Base-by-base conservation (phyloP, 2,329 filamentous ascomycete genomes). In the Aspergillus phoenicis region DNA sequence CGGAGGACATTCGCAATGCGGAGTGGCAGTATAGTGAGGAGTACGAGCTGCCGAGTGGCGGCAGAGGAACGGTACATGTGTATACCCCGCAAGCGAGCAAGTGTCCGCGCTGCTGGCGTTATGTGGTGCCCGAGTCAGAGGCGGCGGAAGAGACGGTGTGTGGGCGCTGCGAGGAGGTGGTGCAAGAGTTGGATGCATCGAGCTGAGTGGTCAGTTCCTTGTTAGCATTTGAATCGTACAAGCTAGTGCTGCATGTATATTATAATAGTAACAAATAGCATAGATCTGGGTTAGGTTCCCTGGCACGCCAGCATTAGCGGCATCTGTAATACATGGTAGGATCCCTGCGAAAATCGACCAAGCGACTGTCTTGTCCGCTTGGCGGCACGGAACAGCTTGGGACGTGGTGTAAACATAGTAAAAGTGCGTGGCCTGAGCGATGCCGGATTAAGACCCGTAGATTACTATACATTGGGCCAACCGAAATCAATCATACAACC, bases 81-180 rank as follows among this genome's bases (percentile, higher is more conserved):
- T 80, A 81, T 64, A 73, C 83, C 8, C 83, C 87, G 0, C 74
- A 74, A 13, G 76, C 79, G 11, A 78, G 82, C 51, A 99, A 98
- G 76, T 99, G 95, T 74, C 83, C 86, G 0, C 83, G 95, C 54
- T 99, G 95, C 78, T 99, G 95, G 95, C 86, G 90, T 63, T 96
- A 91, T 75, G 83, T 90, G 24, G 88, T 90, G n/a, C 80, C 84
- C 20, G 67, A 74, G 48, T 47, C 67, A 4, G 56, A 65, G 54
- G 64, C 67, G n/a, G 77, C 78, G 52, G 83, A 89, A 67, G 86
- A 90, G 17, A 75, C 80, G 41, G 78, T 96, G 17, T 98, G 94
- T 75, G 77, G 76, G 52, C 82, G 92, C 71, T 98, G 94, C 74
- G 86, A 88, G 30, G 83, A 86, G 11, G 85, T 89, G 38, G 83